phyloP scores from a whole-genome alignment of 371 early-diverging fungal genomes.

The Thermomucor indicae-seudaticae region DNA sequence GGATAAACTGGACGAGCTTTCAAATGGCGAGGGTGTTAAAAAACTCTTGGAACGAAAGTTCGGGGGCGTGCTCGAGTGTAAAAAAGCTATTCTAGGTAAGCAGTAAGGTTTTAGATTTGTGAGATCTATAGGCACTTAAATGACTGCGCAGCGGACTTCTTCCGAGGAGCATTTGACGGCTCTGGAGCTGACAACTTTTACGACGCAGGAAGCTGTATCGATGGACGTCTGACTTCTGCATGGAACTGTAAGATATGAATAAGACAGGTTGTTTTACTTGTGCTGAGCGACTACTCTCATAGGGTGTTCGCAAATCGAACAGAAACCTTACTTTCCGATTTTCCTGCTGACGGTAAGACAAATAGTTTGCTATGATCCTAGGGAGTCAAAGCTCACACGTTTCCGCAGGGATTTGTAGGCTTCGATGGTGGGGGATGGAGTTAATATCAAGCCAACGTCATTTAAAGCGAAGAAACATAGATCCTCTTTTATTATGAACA shows the following conservation, averaged over 20 bases:
- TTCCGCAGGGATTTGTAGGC: slow-evolving; percentile 66
- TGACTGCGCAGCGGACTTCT: slow-evolving; percentile 71
- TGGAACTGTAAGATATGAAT: slow-evolving; percentile 74
- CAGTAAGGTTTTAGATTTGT: not conserved
- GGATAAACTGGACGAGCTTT: slow-evolving; percentile 64
- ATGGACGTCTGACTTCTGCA: slow-evolving; percentile 91
- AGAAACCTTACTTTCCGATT: slow-evolving; percentile 89
- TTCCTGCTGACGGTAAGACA: slow-evolving; percentile 73
- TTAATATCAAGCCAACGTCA: too few relatives aligned
- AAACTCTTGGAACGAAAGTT: slow-evolving; percentile 67
- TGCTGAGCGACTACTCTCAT: not conserved
- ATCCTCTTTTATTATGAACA: slow-evolving; percentile 3
- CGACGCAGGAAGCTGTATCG: slow-evolving; percentile 95
- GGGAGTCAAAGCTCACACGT: not conserved
- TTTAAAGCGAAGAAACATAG: not conserved
- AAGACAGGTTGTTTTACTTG: not conserved
- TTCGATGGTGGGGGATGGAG: slow-evolving; percentile 71
- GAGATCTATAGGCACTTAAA: not conserved
- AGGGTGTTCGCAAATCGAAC: slow-evolving; percentile 90
- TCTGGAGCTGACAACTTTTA: slow-evolving; percentile 94
- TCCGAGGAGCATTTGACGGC: slow-evolving; percentile 94
- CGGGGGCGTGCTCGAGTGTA: slow-evolving; percentile 61
- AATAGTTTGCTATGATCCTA: not conserved
- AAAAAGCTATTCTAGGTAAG: slow-evolving; percentile 69
- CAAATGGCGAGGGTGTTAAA: slow-evolving; percentile 45